These are phyloP conservation scores for Mycena sanguinolenta DNA, from an alignment of 768 basidiomycete genomes.

Conservation along the genomic window DNA sequence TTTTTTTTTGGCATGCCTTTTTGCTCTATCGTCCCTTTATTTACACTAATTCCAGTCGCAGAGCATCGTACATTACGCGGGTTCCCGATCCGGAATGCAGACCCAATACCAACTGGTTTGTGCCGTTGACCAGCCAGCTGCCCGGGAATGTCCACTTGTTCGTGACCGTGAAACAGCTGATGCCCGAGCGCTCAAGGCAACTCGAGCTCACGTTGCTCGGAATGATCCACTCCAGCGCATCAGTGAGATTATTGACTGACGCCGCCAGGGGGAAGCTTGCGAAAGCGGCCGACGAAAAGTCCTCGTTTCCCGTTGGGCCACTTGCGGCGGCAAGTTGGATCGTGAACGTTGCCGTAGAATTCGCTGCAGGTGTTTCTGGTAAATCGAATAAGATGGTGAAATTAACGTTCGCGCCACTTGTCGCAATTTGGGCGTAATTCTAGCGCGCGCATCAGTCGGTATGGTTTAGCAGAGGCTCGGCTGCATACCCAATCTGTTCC, in stretches of 20 bases:
- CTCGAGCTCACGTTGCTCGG: conserved; percentile 30
- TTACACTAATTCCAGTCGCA: conserved; percentile 27
- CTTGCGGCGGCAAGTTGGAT: conserved; percentile 25
- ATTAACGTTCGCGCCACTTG: conserved; percentile 18
- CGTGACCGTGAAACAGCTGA: conserved; percentile 29
- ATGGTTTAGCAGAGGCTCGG: neutral
- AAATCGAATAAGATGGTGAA: conserved; percentile 26
- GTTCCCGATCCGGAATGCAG: conserved; percentile 19
- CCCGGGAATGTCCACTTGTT: conserved; percentile 23
- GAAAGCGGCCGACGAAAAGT: conserved; percentile 20
- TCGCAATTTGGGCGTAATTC: conserved; percentile 31
- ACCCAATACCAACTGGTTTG: neutral
- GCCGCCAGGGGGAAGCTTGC: conserved; percentile 28
- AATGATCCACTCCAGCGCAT: conserved; percentile 20
- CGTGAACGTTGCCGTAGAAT: conserved; percentile 25
- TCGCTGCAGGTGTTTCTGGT: neutral
- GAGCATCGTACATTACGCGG: conserved; percentile 26
- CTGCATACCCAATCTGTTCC: conserved; percentile 21
- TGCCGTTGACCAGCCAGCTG: conserved; percentile 29
- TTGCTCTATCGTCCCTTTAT: no score
- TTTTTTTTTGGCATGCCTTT: no score
- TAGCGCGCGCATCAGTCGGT: neutral
- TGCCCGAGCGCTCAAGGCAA: conserved; percentile 29
- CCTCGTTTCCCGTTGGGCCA: conserved; percentile 23
- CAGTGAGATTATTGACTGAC: conserved; percentile 7